Conservation (phyloP, 306 rosid genomes). For the Inga oerstediana region DNA sequence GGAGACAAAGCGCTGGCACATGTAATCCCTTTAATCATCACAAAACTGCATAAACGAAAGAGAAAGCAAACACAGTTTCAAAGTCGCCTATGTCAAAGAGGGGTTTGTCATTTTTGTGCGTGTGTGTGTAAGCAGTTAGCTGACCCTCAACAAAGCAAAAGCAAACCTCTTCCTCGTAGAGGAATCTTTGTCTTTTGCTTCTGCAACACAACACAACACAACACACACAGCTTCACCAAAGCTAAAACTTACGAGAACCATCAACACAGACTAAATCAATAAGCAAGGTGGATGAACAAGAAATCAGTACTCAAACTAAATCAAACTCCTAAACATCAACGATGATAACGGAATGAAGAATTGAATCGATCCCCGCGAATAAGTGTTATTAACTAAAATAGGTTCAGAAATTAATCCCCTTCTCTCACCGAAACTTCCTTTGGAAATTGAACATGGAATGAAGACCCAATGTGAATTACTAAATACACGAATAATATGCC, state of each 20-base stretch:
- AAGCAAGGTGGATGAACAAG: too few species aligned
- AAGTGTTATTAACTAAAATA: not conserved
- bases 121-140: conserved; percentile 21
- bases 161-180: conserved; percentile 60
- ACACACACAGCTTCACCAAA: not conserved
- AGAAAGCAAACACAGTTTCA: conserved; percentile 50
- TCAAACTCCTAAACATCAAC: too few species aligned
- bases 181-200: conserved; percentile 66
- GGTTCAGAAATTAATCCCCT: not conserved
- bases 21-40: conserved; percentile 52
- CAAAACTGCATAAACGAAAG: conserved; percentile 55
- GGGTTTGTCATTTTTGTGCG: conserved; percentile 32
- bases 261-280: too few species aligned
- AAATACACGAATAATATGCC: not conserved
- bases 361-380: not conserved
- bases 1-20: conserved; percentile 25
- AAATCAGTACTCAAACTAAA: too few species aligned
- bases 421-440: not conserved
- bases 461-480: not conserved
- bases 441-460: not conserved
- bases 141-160: conserved; percentile 39
- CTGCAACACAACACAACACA: not conserved
- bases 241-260: not conserved
- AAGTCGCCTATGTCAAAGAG: conserved; percentile 45
- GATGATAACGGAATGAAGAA: too few species aligned